These are phyloP conservation scores for Solanum sejunctum DNA, from an alignment of 257 asterid species.

Conservation along the genomic window DNA sequence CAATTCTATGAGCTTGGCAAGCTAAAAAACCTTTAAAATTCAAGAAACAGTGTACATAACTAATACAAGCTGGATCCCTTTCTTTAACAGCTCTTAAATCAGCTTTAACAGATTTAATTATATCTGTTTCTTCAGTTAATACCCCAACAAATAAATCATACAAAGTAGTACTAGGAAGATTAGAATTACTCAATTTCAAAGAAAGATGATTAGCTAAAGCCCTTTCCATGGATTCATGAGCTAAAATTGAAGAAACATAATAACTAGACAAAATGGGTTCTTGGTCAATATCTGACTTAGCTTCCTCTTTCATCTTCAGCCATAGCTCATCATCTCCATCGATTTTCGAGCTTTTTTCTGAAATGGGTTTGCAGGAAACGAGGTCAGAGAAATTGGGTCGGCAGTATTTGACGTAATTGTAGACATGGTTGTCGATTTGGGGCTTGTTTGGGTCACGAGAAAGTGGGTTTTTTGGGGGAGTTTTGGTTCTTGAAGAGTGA, in stretches of 20 bases:
- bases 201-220: slow-evolving; percentile 62
- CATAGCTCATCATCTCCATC: slow-evolving; percentile 28
- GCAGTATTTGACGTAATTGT: slow-evolving; percentile 28
- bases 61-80: slow-evolving; percentile 88
- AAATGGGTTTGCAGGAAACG: slow-evolving; percentile 23
- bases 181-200: slow-evolving; percentile 41
- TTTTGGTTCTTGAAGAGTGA: slow-evolving; percentile 43
- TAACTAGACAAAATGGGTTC: slow-evolving; percentile 65
- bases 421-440: slow-evolving; percentile 23
- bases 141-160: slow-evolving; percentile 41
- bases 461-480: slow-evolving; percentile 14
- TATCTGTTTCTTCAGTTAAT: slow-evolving; percentile 36
- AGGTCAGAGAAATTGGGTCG: slow-evolving; percentile 28
- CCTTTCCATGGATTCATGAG: slow-evolving; percentile 46
- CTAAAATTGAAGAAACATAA: slow-evolving; percentile 41
- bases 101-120: slow-evolving; percentile 31
- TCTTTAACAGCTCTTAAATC: slow-evolving; percentile 69
- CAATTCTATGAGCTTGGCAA: slow-evolving; percentile 64
- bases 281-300: slow-evolving; percentile 41
- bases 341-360: slow-evolving; percentile 6
- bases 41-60: slow-evolving; percentile 70
- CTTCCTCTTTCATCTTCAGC: slow-evolving; percentile 59
- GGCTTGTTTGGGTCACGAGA: slow-evolving; percentile 7
- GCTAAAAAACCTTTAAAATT: slow-evolving; percentile 79
- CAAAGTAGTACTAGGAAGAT: slow-evolving; percentile 38